These are phyloP conservation scores for Scopulariopsis brevicaulis DNA, from an alignment of 2,329 filamentous ascomycete species.

Conservation along the genomic window DNA sequence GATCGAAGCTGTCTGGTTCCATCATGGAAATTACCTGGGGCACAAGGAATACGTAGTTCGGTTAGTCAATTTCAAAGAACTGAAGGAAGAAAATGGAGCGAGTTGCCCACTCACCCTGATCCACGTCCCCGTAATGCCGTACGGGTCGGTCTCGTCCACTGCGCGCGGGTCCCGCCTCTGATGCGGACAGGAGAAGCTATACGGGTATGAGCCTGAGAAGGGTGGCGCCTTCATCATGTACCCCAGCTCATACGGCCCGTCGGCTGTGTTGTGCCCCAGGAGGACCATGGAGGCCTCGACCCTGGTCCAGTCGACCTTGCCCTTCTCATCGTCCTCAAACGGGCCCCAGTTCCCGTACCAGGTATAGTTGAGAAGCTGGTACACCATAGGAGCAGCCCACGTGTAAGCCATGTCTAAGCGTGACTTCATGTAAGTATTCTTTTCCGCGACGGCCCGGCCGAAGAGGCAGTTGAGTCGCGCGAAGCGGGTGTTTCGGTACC, in stretches of 20 bases:
- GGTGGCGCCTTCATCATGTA: constrained; percentile 32
- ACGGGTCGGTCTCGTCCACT: constrained; percentile 52
- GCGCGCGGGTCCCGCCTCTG: constrained; percentile 20
- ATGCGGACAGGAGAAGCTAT: constrained; percentile 30
- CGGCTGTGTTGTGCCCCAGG: constrained; percentile 48
- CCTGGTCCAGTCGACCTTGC: constrained; percentile 67
- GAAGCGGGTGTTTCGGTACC: constrained; percentile 37
- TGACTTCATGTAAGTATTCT: constrained; percentile 18
- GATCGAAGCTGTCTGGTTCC: constrained; percentile 62
- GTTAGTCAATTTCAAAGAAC: not conserved
- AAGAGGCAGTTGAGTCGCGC: constrained; percentile 55
- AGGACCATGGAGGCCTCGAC: constrained; percentile 64
- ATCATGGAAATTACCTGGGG: constrained; percentile 33
- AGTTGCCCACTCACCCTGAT: constrained; percentile 38
- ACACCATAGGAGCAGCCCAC: constrained; percentile 58
- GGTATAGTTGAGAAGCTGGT: constrained; percentile 62
- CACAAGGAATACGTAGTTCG: not conserved
- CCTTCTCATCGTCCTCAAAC: constrained; percentile 51
- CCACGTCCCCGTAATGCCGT: constrained; percentile 61
- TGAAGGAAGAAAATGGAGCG: not conserved
- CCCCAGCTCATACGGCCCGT: not conserved
- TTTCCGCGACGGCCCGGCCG: constrained; percentile 43
- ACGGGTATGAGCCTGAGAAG: constrained; percentile 42
- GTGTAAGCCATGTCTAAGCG: constrained; percentile 32
- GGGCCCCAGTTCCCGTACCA: constrained; percentile 56